These are phyloP conservation scores for Zoysia matrella DNA, from an alignment of 202 grass and related monocot genomes.

Conservation along the genomic window DNA sequence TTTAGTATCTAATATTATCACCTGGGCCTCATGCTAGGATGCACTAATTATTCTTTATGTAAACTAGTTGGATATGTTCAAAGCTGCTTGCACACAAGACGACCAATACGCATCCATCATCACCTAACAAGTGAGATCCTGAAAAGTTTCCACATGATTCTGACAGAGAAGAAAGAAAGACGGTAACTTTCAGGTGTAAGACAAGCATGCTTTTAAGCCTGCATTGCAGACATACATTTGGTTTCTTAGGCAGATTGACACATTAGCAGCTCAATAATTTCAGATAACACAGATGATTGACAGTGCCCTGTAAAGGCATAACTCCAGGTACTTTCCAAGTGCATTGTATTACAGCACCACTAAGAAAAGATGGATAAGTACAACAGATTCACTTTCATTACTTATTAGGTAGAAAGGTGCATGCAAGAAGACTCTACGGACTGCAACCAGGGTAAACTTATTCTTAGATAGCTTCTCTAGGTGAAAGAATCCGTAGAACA, in stretches of 20 bases:
- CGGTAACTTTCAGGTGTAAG: constrained; percentile 59
- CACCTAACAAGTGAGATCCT: constrained; percentile 46
- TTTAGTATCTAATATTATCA: constrained; percentile 69
- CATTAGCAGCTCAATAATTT: constrained; percentile 36
- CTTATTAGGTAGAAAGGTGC: constrained; percentile 57
- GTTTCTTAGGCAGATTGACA: constrained; percentile 41
- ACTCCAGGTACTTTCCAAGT: constrained; percentile 26
- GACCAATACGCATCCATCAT: constrained; percentile 42
- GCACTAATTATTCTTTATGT: constrained; percentile 70
- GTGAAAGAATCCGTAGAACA: not conserved
- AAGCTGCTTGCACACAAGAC: constrained; percentile 48
- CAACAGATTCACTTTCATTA: constrained; percentile 41
- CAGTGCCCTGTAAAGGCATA: constrained; percentile 37
- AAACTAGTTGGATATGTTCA: constrained; percentile 51
- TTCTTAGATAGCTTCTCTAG: not conserved
- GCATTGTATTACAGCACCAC: constrained; percentile 23
- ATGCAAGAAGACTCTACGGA: not conserved
- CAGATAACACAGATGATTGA: constrained; percentile 26
- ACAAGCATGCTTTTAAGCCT: constrained; percentile 33
- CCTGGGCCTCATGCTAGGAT: constrained; percentile 54
- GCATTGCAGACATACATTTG: constrained; percentile 18
- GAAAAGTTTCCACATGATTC: constrained; percentile 50
- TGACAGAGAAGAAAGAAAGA: constrained; percentile 44
- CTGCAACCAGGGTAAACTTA: not conserved
- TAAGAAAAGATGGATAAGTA: constrained; percentile 43